Evolutionary conservation across 768 basidiomycete genomes (phyloP), one percentile per base, ranked within the genome.

Genomic region (Tulasnella sp.): DNA sequence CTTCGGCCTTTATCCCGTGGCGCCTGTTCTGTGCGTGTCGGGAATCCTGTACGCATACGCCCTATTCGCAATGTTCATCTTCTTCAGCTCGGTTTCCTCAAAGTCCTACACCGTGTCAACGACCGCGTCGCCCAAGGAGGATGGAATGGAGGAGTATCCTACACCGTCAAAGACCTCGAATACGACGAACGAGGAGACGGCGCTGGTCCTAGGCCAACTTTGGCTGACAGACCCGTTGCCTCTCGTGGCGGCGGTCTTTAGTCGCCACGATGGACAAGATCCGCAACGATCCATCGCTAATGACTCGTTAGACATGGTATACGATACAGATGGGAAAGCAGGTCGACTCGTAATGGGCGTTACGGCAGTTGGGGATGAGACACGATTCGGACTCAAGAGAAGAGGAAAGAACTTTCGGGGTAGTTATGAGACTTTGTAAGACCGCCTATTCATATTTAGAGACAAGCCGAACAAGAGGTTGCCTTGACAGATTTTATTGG

Each of bases 81-180:
- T 67, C 26, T 26, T 67, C 61, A 67, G 26, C 26, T 67, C 61
- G 61, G 26, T 67, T 29, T 67, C 61, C 20, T 67, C 61, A n/a
- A 67, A 67, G n/a, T 67, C 61, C 26, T 67, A 67, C 61, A 67
- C 61, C 26, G 61, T 67, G 32, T 67, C 61, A n/a, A 67, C 61
- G 11, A 67, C 10, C 5, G 61, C 61, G n/a, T 67, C 61, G 26
- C 61, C 61, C 61, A 67, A 67, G 29, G 61, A 67, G 32, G 61
- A 67, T 16, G 61, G 26, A 32, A 67, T 67, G 61, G 61, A 67
- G 32, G 26, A 29, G 7, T 29, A 67, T 32, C 29, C 61, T 29
- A 3, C 26, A 11, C 32, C 61, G 5, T 5, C 26, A n/a, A 29
- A 16, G 3, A 26, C 29, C 5, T 67, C 5, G 26, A 67, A 67